A percentile compares a stretch with the other conserved stretches of the same genome.
These are phyloP conservation scores for Lodderomyces metapsilosis DNA, from an alignment of 1,139 yeast species.

Conservation along the genomic window DNA sequence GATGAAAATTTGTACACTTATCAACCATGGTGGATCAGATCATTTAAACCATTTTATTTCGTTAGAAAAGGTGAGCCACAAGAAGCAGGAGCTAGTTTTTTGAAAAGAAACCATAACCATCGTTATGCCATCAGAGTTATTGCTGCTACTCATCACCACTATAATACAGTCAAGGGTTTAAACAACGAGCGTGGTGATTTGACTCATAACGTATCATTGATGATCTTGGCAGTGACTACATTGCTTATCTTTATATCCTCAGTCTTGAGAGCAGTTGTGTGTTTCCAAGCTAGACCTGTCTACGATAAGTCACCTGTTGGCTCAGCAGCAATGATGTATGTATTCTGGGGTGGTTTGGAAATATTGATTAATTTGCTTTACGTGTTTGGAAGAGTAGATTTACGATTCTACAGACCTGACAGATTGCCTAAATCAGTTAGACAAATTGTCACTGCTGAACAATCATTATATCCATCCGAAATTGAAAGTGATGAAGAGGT, in stretches of 20 bases:
- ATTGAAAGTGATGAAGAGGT: slow-evolving; percentile 11
- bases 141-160: slow-evolving; percentile 46
- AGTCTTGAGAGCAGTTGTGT: slow-evolving; percentile 55
- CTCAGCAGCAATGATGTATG: slow-evolving; percentile 59
- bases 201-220: slow-evolving; percentile 48
- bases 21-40: slow-evolving; percentile 81
- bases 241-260: slow-evolving; percentile 56
- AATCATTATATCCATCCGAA: slow-evolving; percentile 20
- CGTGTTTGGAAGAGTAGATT: slow-evolving; percentile 63
- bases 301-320: slow-evolving; percentile 22
- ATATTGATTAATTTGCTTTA: slow-evolving; percentile 53
- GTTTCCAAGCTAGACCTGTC: slow-evolving; percentile 40
- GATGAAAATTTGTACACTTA: slow-evolving; percentile 57
- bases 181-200: slow-evolving; percentile 45
- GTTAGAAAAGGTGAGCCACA: slow-evolving; percentile 48
- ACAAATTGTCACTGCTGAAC: slow-evolving; percentile 44
- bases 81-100: slow-evolving; percentile 52
- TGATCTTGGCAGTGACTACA: slow-evolving; percentile 51
- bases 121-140: slow-evolving; percentile 52
- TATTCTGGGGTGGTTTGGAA: slow-evolving; percentile 64
- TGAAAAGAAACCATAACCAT: slow-evolving; percentile 48
- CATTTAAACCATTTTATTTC: slow-evolving; percentile 55
- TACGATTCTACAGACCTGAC: slow-evolving; percentile 80
- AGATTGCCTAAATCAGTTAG: slow-evolving; percentile 41
- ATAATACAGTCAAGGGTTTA: slow-evolving; percentile 44